A percentile compares a stretch with the other conserved stretches of the same genome.
Evolutionary conservation across 108 stramenopile species (phyloP).

Genomic region (Schizochytrium sp.): DNA sequence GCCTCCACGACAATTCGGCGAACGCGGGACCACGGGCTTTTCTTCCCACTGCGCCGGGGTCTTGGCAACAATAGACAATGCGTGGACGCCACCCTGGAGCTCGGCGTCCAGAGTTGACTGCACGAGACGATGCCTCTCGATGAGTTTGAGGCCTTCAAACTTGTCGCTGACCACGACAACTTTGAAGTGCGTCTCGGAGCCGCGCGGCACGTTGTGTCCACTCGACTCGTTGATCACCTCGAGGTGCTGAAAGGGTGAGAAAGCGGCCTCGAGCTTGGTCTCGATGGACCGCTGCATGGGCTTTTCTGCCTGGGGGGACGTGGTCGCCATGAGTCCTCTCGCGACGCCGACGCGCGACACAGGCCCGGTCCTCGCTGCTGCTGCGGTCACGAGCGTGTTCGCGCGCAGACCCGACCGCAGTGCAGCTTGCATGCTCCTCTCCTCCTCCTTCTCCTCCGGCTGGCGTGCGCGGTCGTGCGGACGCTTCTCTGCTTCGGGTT

Average conservation of each 20-base stretch:
- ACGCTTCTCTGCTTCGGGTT: no score
- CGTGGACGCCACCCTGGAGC: slow-evolving; percentile 79
- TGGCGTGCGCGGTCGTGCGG: no score
- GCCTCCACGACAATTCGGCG: slow-evolving; percentile 18
- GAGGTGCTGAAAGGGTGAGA: slow-evolving; percentile 50
- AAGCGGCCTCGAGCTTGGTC: slow-evolving; percentile 47
- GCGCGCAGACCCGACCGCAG: no score
- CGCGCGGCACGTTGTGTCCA: slow-evolving; percentile 72
- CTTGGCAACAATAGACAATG: slow-evolving; percentile 84
- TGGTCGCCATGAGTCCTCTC: no score
- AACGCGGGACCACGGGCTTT: slow-evolving; percentile 4
- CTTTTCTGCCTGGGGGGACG: background rate
- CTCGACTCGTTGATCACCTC: slow-evolving; percentile 71
- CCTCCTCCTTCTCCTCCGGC: no score
- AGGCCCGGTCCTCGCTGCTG: no score
- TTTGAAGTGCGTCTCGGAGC: slow-evolving; percentile 91
- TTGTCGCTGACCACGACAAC: slow-evolving; percentile 67
- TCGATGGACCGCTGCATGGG: slow-evolving; percentile 33
- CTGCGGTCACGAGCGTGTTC: no score
- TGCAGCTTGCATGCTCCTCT: no score
- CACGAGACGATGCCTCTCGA: slow-evolving; percentile 72
- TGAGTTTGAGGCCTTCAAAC: slow-evolving; percentile 55
- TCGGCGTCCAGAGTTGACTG: slow-evolving; percentile 64
- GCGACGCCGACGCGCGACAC: no score
- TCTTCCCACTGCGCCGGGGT: slow-evolving; percentile 79